Conservation (phyloP, 176 grass and related monocot species). For the Zizania latifolia region DNA sequence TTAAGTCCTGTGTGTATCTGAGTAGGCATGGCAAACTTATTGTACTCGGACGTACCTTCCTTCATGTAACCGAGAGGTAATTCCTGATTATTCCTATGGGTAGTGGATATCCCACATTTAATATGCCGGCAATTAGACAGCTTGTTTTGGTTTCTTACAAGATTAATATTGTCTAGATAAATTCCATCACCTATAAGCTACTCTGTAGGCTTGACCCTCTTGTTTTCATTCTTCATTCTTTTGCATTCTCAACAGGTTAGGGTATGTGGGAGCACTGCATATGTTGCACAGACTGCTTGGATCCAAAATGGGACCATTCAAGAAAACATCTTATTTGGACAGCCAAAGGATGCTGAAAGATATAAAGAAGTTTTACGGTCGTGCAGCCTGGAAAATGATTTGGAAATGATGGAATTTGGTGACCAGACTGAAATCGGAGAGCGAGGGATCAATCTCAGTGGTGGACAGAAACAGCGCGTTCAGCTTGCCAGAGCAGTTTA, state of each 20-base stretch:
- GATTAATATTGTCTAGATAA: not conserved
- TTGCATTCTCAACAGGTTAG: slow-evolving; percentile 33
- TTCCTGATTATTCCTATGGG: no score
- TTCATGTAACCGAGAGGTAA: no score
- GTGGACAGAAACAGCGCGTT: slow-evolving; percentile 69
- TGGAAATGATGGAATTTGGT: slow-evolving; percentile 74
- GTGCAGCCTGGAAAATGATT: slow-evolving; percentile 61
- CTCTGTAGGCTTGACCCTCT: not conserved
- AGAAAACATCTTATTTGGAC: slow-evolving; percentile 68
- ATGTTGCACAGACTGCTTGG: slow-evolving; percentile 69
- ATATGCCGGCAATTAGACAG: no score
- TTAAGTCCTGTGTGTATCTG: no score
- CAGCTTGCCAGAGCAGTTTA: slow-evolving; percentile 73
- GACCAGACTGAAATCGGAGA: slow-evolving; percentile 78
- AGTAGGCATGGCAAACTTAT: no score
- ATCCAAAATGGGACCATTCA: slow-evolving; percentile 69
- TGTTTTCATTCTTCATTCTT: not conserved
- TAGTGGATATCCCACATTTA: no score
- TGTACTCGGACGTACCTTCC: no score
- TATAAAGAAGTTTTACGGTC: slow-evolving; percentile 48
- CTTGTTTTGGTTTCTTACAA: not conserved
- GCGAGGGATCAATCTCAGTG: slow-evolving; percentile 72
- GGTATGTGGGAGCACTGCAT: slow-evolving; percentile 61
- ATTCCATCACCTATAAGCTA: not conserved
- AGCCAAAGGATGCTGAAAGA: slow-evolving; percentile 38